phyloP scores from a whole-genome alignment of 805 yeast genomes.

The Saturnispora mendoncae region DNA sequence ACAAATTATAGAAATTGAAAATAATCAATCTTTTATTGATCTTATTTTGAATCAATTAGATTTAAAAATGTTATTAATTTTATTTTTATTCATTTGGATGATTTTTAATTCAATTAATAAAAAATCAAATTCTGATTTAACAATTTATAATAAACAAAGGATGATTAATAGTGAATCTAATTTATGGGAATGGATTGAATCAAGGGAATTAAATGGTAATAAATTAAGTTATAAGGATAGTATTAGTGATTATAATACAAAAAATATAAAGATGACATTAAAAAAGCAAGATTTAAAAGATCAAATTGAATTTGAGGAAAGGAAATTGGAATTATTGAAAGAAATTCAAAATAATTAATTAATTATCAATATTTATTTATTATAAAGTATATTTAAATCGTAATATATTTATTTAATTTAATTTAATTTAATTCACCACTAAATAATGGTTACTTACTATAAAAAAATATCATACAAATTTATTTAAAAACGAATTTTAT shows the following conservation, averaged over 20 bases:
- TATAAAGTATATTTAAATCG: not conserved
- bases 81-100: slow-evolving; percentile 17
- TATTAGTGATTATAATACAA: not conserved
- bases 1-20: slow-evolving; percentile 10
- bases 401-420: not conserved
- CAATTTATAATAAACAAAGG: slow-evolving; percentile 20
- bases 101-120: slow-evolving; percentile 14
- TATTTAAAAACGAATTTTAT: not conserved
- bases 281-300: slow-evolving; percentile 8
- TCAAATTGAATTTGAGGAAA: slow-evolving; percentile 8
- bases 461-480: slow-evolving; percentile 9
- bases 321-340: slow-evolving; percentile 3
- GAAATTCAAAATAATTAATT: no score
- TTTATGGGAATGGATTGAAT: slow-evolving; percentile 65
- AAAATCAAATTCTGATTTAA: slow-evolving; percentile 5
- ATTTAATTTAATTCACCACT: not conserved
- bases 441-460: not conserved
- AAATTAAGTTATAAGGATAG: not conserved
- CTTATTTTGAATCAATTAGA: slow-evolving; percentile 19
- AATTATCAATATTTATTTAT: no score
- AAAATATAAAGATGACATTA: not conserved
- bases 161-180: slow-evolving; percentile 44
- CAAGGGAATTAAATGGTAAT: slow-evolving; percentile 7
- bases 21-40: slow-evolving; percentile 1
- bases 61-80: slow-evolving; percentile 16